These are phyloP conservation scores for Pleurozium schreberi DNA, from an alignment of 225 moss, liverwort and hornwort genomes.

Conservation along the genomic window DNA sequence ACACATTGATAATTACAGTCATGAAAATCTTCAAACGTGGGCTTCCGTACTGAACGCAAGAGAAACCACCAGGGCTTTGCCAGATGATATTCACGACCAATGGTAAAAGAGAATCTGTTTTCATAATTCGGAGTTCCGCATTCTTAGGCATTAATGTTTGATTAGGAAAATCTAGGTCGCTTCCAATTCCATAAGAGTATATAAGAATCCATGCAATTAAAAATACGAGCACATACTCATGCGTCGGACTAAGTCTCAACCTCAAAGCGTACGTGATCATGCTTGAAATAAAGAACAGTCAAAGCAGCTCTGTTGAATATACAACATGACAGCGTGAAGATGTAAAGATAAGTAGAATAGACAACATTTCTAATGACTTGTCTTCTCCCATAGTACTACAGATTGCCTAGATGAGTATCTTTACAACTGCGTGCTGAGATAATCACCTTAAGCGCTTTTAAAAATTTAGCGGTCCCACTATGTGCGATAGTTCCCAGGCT, in stretches of 20 bases:
- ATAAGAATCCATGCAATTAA: not conserved
- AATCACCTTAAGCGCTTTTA: constrained; percentile 75
- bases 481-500: constrained; percentile 96
- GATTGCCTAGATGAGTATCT: not conserved
- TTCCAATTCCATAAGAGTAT: not conserved
- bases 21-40: not conserved
- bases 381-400: not conserved
- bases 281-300: not conserved
- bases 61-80: not conserved
- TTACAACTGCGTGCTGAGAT: not conserved
- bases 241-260: not conserved
- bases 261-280: not conserved
- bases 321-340: not conserved
- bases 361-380: not conserved
- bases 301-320: not conserved
- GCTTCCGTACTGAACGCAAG: not conserved
- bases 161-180: not conserved
- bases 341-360: not conserved
- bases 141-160: not conserved
- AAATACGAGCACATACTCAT: not conserved
- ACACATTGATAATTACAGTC: not conserved
- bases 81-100: not conserved
- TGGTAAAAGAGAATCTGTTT: not conserved
- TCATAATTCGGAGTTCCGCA: not conserved
- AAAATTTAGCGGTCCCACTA: constrained; percentile 94